phyloP scores from a whole-genome alignment of 768 basidiomycete species.

The Paxillus ammoniavirescens region DNA sequence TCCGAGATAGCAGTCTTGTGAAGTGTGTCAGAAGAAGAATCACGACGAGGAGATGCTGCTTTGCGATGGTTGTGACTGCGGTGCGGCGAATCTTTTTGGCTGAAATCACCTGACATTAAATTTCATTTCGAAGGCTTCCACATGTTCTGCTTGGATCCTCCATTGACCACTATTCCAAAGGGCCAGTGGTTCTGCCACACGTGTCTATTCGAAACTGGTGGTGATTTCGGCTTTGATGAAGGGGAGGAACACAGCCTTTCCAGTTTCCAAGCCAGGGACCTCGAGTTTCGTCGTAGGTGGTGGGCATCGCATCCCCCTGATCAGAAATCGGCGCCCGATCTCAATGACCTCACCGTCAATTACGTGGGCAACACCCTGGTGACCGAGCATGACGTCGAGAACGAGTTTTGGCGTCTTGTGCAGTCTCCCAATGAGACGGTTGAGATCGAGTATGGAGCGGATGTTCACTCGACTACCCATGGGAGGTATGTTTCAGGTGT shows the following conservation, averaged over 20 bases:
- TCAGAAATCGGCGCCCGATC: slow-evolving; percentile 29
- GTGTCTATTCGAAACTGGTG: slow-evolving; percentile 87
- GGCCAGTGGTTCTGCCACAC: slow-evolving; percentile 96
- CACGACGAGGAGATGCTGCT: slow-evolving; percentile 90
- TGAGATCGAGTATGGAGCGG: slow-evolving; percentile 99
- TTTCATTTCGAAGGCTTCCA: slow-evolving; percentile 72
- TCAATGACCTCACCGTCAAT: slow-evolving; percentile 51
- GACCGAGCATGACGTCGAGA: slow-evolving; percentile 90
- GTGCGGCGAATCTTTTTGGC: slow-evolving; percentile 36
- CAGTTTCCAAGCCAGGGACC: slow-evolving; percentile 89
- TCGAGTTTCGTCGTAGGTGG: slow-evolving; percentile 87
- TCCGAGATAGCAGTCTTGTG: slow-evolving; percentile 71
- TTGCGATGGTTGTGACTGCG: slow-evolving; percentile 84
- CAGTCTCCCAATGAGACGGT: slow-evolving; percentile 88
- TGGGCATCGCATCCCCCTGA: slow-evolving; percentile 74
- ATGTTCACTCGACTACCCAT: slow-evolving; percentile 95
- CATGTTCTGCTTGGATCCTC: slow-evolving; percentile 95
- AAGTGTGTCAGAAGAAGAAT: slow-evolving; percentile 89
- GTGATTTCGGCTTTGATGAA: slow-evolving; percentile 97
- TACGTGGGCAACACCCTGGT: slow-evolving; percentile 60
- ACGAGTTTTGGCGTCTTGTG: slow-evolving; percentile 96
- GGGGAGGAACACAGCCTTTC: slow-evolving; percentile 93
- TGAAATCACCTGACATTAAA: slow-evolving; percentile 10
- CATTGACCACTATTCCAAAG: slow-evolving; percentile 79
- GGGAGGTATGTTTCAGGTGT: slow-evolving; percentile 69